Evolutionary conservation across 768 basidiomycete genomes (phyloP).

Genomic region (Auricularia sp.): DNA sequence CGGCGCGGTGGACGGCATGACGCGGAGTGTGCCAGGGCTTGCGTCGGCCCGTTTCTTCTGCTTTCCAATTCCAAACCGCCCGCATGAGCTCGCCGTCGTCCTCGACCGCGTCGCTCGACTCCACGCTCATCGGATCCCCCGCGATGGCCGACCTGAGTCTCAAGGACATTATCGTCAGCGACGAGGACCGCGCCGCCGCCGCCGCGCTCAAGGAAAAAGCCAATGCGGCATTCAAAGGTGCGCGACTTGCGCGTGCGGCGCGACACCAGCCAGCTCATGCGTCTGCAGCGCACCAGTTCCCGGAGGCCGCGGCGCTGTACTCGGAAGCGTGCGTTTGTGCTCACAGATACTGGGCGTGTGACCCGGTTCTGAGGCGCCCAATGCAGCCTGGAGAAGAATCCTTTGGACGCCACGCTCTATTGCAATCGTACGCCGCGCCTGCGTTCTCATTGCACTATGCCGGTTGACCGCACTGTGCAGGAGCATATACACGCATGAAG

Average conservation of each 20-base stretch:
- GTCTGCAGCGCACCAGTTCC: slow-evolving; percentile 60
- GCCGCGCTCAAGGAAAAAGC: slow-evolving; percentile 69
- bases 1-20: neutral
- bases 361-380: neutral
- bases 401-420: slow-evolving; percentile 81
- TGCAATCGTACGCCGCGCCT: slow-evolving; percentile 53
- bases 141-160: slow-evolving; percentile 41
- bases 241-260: slow-evolving; percentile 14
- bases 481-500: slow-evolving; percentile 82
- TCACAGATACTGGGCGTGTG: neutral
- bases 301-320: slow-evolving; percentile 67
- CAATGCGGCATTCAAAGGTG: slow-evolving; percentile 77
- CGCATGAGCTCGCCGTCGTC: neutral
- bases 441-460: neutral
- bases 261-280: neutral
- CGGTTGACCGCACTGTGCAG: slow-evolving; percentile 2
- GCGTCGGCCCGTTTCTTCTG: neutral
- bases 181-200: slow-evolving; percentile 60
- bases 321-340: slow-evolving; percentile 38
- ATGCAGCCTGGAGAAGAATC: slow-evolving; percentile 62
- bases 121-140: slow-evolving; percentile 30
- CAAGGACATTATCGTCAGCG: slow-evolving; percentile 42
- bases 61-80: too few species aligned
- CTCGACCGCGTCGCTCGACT: neutral
- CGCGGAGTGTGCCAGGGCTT: neutral